Evolutionary conservation across 441 rosid species (phyloP).

Genomic region (Eutrema salsugineum): DNA sequence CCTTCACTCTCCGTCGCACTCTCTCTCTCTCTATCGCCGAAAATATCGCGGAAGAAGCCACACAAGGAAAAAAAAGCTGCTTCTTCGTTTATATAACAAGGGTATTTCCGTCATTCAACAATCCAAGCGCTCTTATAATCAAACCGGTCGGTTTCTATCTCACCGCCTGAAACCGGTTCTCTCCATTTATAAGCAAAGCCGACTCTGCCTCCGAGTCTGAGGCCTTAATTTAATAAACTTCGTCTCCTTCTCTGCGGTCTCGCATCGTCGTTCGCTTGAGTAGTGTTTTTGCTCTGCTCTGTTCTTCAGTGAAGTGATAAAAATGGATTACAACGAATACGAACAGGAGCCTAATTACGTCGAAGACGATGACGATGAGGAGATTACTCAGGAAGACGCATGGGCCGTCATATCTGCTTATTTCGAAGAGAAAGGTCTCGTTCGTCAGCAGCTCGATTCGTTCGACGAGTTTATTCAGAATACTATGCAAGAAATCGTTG

Average conservation of each 20-base stretch:
- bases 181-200: neutral
- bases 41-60: slow-evolving; percentile 13
- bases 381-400: slow-evolving; percentile 90
- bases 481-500: slow-evolving; percentile 95
- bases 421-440: slow-evolving; percentile 95
- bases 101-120: neutral
- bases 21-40: slow-evolving; percentile 9
- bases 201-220: neutral
- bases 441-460: slow-evolving; percentile 90
- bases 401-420: slow-evolving; percentile 96
- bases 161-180: neutral
- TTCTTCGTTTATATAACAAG: neutral
- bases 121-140: neutral
- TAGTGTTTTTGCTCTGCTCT: neutral
- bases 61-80: neutral
- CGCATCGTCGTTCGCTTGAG: neutral
- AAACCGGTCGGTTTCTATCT: neutral
- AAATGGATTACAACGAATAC: slow-evolving; percentile 63
- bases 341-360: slow-evolving; percentile 53
- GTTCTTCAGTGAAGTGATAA: neutral
- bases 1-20: slow-evolving; percentile 10
- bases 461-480: slow-evolving; percentile 97
- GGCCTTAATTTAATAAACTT: neutral
- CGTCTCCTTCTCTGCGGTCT: slow-evolving; percentile 9
- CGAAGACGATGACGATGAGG: slow-evolving; percentile 47